Conservation (phyloP, 1,139 yeast genomes). For the Lodderomyces orthopsilosis region DNA sequence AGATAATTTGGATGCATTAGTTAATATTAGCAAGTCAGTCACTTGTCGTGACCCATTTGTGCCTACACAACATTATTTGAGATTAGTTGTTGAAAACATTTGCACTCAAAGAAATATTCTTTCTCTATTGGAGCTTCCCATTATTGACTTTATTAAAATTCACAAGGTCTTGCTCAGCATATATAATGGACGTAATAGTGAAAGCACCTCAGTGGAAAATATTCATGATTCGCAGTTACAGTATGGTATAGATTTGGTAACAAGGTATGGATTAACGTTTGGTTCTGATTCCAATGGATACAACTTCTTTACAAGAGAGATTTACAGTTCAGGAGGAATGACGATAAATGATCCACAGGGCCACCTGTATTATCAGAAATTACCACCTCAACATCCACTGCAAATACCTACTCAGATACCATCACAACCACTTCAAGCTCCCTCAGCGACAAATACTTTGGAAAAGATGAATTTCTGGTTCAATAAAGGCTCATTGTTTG, state of each 20-base stretch:
- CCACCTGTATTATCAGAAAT: conserved; percentile 19
- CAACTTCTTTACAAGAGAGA: conserved; percentile 56
- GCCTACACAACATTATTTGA: conserved; percentile 73
- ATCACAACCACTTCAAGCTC: conserved; percentile 16
- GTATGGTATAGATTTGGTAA: conserved; percentile 61
- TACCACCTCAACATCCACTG: conserved; percentile 10
- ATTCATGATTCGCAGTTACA: conserved; percentile 45
- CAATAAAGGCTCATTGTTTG: conserved; percentile 71
- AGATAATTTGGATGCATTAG: conserved; percentile 75
- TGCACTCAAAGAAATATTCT: conserved; percentile 68
- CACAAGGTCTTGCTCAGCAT: conserved; percentile 58
- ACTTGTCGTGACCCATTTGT: conserved; percentile 79
- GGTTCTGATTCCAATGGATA: conserved; percentile 68
- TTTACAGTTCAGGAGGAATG: conserved; percentile 38
- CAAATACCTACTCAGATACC: conserved; percentile 1
- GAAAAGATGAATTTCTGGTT: conserved; percentile 72
- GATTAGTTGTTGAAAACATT: conserved; percentile 74
- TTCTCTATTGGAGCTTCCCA: conserved; percentile 55
- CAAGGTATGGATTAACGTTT: conserved; percentile 66
- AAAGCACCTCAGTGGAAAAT: conserved; percentile 18
- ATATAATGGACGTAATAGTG: conserved; percentile 41
- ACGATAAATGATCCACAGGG: conserved; percentile 15
- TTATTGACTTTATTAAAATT: conserved; percentile 63
- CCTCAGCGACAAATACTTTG: conserved; percentile 32
- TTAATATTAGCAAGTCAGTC: conserved; percentile 73